Base-by-base conservation (phyloP, 129 eudicot genomes). In the Artemisia annua region DNA sequence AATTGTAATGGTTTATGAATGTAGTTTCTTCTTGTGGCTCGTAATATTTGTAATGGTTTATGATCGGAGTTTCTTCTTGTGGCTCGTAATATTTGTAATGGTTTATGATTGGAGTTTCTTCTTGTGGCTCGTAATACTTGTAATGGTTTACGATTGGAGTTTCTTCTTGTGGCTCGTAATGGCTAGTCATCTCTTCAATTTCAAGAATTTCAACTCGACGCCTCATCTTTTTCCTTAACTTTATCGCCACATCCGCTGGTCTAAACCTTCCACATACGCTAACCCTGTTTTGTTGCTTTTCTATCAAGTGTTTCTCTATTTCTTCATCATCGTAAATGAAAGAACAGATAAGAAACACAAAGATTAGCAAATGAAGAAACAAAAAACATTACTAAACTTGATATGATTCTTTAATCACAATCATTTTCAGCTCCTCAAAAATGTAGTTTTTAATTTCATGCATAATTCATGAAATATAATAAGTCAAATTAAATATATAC, bases 141-240 rank as follows among this genome's bases (percentile, higher is more conserved):
- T 72, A 71, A 18, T 68, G 82, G 35, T 77, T 77, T 66, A 50
- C 57, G 73, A 4, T 26, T 11, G 75, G 70, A 39, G 83, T 57
- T 32, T 80, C 71, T 32, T 74, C 76, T 68, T 79, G 82, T 16
- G 22, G 26, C 63, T 80, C 75, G 5, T 80, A 74, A 48, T 80
- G 66, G 32, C 39, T 65, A 6, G 62, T 18, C 64, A 91, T 28
- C 28, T 86, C 89, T 48, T 89, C 89, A 8, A 91, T 84, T 57
- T 91, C 87, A 26, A 91, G 85, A 72, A 91, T 91, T 63, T 91
- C 97, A n/a, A 91, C 97, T 81, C 97, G 85, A 0, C 97, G 84
- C 2, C 85, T 86, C 88, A 81, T 90, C 70, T 91, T 91, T 78
- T 83, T 88, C 67, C 93, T 87, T 66, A 88, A 57, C 65, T 85